Conservation (phyloP, 2,329 filamentous ascomycete species). For the Beauveria pseudobassiana region DNA sequence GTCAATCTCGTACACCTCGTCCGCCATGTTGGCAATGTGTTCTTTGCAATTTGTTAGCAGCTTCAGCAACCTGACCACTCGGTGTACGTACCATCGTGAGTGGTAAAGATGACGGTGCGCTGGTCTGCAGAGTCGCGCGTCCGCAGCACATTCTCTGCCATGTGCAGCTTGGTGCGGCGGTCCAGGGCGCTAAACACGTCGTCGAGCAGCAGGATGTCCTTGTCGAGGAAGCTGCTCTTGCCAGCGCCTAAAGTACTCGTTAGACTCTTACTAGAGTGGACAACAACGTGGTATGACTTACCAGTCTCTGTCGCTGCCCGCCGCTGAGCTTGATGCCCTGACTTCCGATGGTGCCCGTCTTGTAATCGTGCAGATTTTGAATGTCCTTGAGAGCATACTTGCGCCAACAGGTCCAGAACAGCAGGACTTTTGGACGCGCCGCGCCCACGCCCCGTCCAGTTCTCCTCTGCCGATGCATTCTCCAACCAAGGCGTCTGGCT, state of each 20-base stretch:
- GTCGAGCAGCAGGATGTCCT: neutral
- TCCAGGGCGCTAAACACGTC: neutral
- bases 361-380: neutral
- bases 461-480: conserved; percentile 1
- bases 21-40: conserved; percentile 1
- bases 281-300: neutral
- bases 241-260: neutral
- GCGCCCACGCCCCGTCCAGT: neutral
- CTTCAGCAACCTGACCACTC: no score
- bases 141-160: neutral
- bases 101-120: neutral
- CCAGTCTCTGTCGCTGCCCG: conserved; percentile 4
- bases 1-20: neutral
- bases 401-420: neutral
- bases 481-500: conserved; percentile 4
- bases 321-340: conserved; percentile 3
- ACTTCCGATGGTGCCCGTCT: neutral
- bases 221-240: neutral
- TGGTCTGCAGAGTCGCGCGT: neutral
- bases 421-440: neutral
- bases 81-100: neutral
- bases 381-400: neutral
- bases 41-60: neutral
- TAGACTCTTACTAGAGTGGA: no score
- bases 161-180: neutral